A percentile compares a stretch with the other conserved stretches of the same genome.
phyloP scores from a whole-genome alignment of 257 asterid genomes.

The Asclepias syriaca region DNA sequence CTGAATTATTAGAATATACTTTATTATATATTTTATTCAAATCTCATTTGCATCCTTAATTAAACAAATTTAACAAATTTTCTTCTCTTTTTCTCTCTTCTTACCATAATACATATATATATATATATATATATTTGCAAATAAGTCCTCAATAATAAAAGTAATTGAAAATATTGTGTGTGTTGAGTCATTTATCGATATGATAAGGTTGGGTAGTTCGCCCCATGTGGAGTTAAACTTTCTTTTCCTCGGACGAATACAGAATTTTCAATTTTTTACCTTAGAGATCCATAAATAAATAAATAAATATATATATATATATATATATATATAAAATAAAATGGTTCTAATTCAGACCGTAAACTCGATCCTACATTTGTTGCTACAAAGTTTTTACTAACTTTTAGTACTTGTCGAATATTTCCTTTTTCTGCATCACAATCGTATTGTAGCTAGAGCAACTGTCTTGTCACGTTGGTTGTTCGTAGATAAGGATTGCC shows the following conservation, averaged over 20 bases:
- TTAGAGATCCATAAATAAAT: background rate
- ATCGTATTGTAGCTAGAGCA: background rate
- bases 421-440: background rate
- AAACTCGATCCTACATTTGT: background rate
- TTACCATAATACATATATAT: background rate
- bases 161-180: background rate
- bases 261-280: background rate
- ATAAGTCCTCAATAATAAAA: background rate
- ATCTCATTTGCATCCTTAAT: too few relatives aligned
- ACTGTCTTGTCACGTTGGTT: slow-evolving; percentile 1
- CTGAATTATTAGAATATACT: too few relatives aligned
- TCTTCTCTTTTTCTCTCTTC: background rate
- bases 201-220: background rate
- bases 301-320: too few relatives aligned
- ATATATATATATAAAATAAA: too few relatives aligned
- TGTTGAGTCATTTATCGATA: background rate
- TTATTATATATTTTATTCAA: too few relatives aligned
- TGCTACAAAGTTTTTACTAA: background rate
- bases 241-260: background rate
- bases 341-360: background rate
- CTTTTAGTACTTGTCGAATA: background rate
- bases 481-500: background rate
- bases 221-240: background rate
- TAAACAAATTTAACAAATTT: too few relatives aligned
- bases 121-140: too few relatives aligned